phyloP scores from a whole-genome alignment of 768 basidiomycete species.

The Lentinula guzmanii region DNA sequence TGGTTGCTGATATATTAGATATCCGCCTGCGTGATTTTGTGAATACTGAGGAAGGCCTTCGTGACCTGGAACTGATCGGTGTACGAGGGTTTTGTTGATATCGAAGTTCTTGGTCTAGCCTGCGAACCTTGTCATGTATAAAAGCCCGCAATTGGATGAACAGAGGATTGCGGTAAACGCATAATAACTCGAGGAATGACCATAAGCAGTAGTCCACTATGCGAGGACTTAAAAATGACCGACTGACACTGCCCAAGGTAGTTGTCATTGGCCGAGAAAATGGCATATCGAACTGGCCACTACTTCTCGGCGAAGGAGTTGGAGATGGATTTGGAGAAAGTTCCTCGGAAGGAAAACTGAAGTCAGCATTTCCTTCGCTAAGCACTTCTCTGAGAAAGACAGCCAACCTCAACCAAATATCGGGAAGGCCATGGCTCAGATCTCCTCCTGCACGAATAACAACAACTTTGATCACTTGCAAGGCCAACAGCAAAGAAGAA shows the following conservation, averaged over 20 bases:
- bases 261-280: conserved; percentile 21
- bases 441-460: conserved; percentile 58
- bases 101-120: conserved; percentile 47
- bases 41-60: conserved; percentile 47
- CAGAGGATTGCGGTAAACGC: conserved; percentile 56
- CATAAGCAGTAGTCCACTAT: conserved; percentile 67
- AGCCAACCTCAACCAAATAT: conserved; percentile 61
- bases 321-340: conserved; percentile 48
- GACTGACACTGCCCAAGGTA: conserved; percentile 8
- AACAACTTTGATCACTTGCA: conserved; percentile 67
- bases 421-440: conserved; percentile 45
- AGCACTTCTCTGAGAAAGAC: conserved; percentile 45
- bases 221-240: conserved; percentile 36
- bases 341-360: conserved; percentile 40
- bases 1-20: conserved; percentile 24
- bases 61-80: conserved; percentile 22
- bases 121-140: conserved; percentile 55
- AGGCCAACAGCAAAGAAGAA: conserved; percentile 39
- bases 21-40: conserved; percentile 46
- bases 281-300: conserved; percentile 30
- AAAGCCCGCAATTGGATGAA: conserved; percentile 61
- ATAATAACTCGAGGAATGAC: conserved; percentile 66
- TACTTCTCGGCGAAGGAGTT: conserved; percentile 41
- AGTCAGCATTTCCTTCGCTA: conserved; percentile 54
- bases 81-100: conserved; percentile 17